These are phyloP conservation scores for Metschnikowia cerradonensis DNA, from an alignment of 805 yeast genomes.

Conservation along the genomic window DNA sequence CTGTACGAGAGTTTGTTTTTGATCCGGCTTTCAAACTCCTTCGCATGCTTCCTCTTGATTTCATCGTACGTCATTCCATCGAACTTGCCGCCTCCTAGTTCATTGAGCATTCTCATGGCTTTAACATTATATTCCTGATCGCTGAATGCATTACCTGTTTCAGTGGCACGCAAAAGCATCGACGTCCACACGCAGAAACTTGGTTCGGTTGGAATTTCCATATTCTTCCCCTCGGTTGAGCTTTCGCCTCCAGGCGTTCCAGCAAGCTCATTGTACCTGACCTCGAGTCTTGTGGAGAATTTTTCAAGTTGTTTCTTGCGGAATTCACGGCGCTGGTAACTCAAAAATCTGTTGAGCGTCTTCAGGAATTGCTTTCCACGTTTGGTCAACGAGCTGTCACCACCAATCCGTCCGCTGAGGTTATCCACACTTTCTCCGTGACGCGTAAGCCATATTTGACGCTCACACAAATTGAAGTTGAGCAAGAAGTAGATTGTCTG, in stretches of 20 bases:
- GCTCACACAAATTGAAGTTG: constrained; percentile 75
- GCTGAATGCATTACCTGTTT: constrained; percentile 73
- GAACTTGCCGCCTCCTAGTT: constrained; percentile 86
- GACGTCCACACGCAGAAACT: constrained; percentile 91
- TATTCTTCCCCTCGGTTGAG: constrained; percentile 13
- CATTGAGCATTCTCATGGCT: constrained; percentile 90
- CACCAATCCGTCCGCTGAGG: constrained; percentile 83
- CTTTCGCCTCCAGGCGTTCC: constrained; percentile 21
- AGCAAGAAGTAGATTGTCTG: constrained; percentile 88
- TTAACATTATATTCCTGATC: constrained; percentile 73
- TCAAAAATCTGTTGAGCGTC: constrained; percentile 72
- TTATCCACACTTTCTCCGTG: constrained; percentile 93
- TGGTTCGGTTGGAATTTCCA: constrained; percentile 51
- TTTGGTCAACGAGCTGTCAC: constrained; percentile 76
- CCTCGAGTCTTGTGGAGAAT: constrained; percentile 43
- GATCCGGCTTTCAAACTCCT: constrained; percentile 73
- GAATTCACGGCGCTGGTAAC: constrained; percentile 65
- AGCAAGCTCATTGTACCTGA: constrained; percentile 35
- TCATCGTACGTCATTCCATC: constrained; percentile 93
- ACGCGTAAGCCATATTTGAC: constrained; percentile 92
- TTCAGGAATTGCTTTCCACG: constrained; percentile 74
- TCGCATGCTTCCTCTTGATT: constrained; percentile 66
- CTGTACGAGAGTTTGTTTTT: constrained; percentile 78
- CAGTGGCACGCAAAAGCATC: constrained; percentile 72
- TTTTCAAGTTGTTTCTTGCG: constrained; percentile 55